Evolutionary conservation across 192 early-diverging fungal genomes (phyloP).

Genomic region (Entrophospora sp.): DNA sequence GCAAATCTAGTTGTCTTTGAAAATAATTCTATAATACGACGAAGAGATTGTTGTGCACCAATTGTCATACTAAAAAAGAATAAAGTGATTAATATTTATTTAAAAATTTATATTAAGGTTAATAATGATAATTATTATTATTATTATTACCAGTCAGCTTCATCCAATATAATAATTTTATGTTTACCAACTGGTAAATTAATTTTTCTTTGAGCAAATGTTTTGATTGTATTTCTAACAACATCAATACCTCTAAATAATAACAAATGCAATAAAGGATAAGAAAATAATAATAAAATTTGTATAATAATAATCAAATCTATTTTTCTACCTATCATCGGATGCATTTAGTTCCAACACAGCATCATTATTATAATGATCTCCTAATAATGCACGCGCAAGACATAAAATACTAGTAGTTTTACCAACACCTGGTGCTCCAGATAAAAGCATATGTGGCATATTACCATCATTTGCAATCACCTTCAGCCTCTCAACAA

Average conservation of each 20-base stretch:
- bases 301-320: too few relatives aligned
- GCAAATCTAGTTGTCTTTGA: slow-evolving; percentile 92
- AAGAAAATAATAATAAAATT: too few relatives aligned
- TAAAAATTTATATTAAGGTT: too few relatives aligned
- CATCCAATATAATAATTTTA: slow-evolving; percentile 91
- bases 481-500: slow-evolving; percentile 70
- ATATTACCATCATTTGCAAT: slow-evolving; percentile 91
- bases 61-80: slow-evolving; percentile 75
- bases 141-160: slow-evolving; percentile 94
- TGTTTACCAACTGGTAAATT: slow-evolving; percentile 79
- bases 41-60: slow-evolving; percentile 92
- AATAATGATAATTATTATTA: too few relatives aligned
- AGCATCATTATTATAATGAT: slow-evolving; percentile 80
- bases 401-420: slow-evolving; percentile 92
- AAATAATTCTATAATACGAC: slow-evolving; percentile 97
- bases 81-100: too few relatives aligned
- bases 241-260: slow-evolving; percentile 82
- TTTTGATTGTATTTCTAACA: slow-evolving; percentile 93
- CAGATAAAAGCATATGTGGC: slow-evolving; percentile 90
- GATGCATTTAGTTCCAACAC: slow-evolving; percentile 96
- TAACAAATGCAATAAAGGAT: too few relatives aligned
- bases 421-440: slow-evolving; percentile 95
- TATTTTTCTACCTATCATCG: slow-evolving; percentile 70
- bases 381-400: slow-evolving; percentile 80
- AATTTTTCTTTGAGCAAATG: slow-evolving; percentile 98